Conservation (phyloP, 2,329 filamentous ascomycete genomes). For the Rhexocercosporidium sp. region DNA sequence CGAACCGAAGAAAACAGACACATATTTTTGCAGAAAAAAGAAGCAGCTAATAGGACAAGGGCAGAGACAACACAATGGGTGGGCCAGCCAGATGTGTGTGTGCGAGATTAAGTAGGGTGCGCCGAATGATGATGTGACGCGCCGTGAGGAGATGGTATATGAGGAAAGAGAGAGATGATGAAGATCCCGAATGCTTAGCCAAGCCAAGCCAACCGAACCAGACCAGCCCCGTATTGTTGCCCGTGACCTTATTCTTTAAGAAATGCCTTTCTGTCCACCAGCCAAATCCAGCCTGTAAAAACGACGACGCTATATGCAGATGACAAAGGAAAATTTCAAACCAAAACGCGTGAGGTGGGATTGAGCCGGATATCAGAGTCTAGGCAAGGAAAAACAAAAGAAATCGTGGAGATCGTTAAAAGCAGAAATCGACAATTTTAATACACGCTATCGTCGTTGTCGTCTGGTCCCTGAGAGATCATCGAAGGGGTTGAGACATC, state of each 20-base stretch:
- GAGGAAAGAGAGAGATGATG: constrained; percentile 38
- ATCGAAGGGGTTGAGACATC: constrained; percentile 73
- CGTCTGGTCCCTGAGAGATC: constrained; percentile 71
- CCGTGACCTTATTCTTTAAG: constrained; percentile 47
- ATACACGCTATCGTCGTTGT: constrained; percentile 70
- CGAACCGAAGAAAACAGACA: constrained; percentile 12
- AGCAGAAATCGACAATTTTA: constrained; percentile 43
- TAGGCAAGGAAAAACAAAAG: constrained; percentile 46
- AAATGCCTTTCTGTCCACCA: constrained; percentile 30
- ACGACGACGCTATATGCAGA: constrained; percentile 42
- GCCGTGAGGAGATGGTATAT: constrained; percentile 27
- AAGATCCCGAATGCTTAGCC: constrained; percentile 38
- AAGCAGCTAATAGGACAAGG: constrained; percentile 40
- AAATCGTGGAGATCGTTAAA: constrained; percentile 50
- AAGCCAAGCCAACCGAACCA: constrained; percentile 33
- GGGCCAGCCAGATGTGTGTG: constrained; percentile 43
- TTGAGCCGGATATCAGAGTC: constrained; percentile 43
- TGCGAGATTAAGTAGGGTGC: constrained; percentile 38
- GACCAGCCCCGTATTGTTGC: constrained; percentile 51
- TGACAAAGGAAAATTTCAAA: constrained; percentile 40
- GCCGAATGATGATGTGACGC: constrained; percentile 25
- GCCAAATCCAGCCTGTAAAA: constrained; percentile 29
- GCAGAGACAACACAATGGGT: constrained; percentile 41
- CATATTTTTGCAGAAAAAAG: constrained; percentile 22
- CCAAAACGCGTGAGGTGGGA: constrained; percentile 33